Conservation (phyloP, 306 rosid species). For the Erythrophleum fordii region DNA sequence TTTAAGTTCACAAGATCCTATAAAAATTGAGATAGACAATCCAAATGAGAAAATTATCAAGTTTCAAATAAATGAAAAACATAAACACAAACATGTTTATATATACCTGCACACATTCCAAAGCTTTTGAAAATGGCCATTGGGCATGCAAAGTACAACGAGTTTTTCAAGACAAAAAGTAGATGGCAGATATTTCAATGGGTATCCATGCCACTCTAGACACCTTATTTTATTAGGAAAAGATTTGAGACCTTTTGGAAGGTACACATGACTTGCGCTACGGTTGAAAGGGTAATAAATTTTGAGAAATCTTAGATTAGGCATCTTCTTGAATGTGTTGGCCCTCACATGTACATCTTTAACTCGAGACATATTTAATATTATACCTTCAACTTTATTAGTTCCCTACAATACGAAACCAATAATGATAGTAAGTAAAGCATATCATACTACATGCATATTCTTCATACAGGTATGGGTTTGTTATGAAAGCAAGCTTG, state of each 20-base stretch:
- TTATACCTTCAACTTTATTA: no score
- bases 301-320: no score
- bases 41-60: no score
- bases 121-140: background rate
- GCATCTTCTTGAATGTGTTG: background rate
- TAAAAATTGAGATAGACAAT: no score
- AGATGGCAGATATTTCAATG: background rate
- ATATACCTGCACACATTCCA: background rate
- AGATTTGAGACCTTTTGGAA: background rate
- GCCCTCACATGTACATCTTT: no score
- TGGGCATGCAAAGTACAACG: background rate
- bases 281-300: no score
- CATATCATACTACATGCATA: background rate
- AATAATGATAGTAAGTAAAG: background rate
- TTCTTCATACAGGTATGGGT: no score
- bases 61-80: no score
- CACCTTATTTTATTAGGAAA: background rate
- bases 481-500: no score
- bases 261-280: background rate
- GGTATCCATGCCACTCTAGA: conserved; percentile 8
- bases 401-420: no score
- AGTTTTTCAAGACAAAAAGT: background rate
- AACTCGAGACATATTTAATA: background rate
- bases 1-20: no score
- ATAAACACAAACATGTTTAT: no score